Percentiles rank a stretch among this genome's conserved stretches.
These are phyloP conservation scores for Apiotrichum gamsii DNA, from an alignment of 1,284 basidiomycete species.

Conservation along the genomic window DNA sequence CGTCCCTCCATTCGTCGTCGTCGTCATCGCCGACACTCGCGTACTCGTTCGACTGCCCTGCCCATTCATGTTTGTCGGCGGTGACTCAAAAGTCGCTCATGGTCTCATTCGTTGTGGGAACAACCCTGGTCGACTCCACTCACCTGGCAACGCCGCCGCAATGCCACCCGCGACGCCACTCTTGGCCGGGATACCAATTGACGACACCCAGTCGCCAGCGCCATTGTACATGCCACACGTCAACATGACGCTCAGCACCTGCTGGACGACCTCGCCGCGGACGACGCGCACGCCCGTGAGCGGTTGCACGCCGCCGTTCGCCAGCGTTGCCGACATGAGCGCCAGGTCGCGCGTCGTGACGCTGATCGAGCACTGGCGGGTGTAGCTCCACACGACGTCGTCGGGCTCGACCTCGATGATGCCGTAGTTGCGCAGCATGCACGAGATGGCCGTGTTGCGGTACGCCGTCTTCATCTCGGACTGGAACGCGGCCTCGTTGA, in stretches of 20 bases:
- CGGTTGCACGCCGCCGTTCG: slow-evolving; percentile 18
- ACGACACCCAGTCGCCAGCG: slow-evolving; percentile 14
- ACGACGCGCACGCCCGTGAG: slow-evolving; percentile 13
- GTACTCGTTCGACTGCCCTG: no score
- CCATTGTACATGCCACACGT: slow-evolving; percentile 19
- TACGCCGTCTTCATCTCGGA: slow-evolving; percentile 11
- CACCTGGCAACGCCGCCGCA: slow-evolving; percentile 11
- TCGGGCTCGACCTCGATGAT: slow-evolving; percentile 6
- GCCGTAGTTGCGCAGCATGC: slow-evolving; percentile 17
- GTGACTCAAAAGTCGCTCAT: no score
- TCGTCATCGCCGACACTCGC: no score
- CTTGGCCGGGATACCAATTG: slow-evolving; percentile 14
- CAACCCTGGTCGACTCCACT: no score
- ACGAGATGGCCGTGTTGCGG: slow-evolving; percentile 14
- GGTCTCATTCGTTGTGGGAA: no score
- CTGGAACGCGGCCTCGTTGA: slow-evolving; percentile 11
- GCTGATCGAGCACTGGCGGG: slow-evolving; percentile 14
- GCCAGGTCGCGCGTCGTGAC: slow-evolving; percentile 17
- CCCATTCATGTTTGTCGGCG: no score
- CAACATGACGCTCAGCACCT: slow-evolving; percentile 15
- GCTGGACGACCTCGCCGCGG: slow-evolving; percentile 11
- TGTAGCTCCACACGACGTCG: slow-evolving; percentile 11
- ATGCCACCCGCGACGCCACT: slow-evolving; percentile 16
- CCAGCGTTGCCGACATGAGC: slow-evolving; percentile 14
- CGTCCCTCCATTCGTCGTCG: no score